phyloP scores from a whole-genome alignment of 306 rosid species.

The Lupinus albus region DNA sequence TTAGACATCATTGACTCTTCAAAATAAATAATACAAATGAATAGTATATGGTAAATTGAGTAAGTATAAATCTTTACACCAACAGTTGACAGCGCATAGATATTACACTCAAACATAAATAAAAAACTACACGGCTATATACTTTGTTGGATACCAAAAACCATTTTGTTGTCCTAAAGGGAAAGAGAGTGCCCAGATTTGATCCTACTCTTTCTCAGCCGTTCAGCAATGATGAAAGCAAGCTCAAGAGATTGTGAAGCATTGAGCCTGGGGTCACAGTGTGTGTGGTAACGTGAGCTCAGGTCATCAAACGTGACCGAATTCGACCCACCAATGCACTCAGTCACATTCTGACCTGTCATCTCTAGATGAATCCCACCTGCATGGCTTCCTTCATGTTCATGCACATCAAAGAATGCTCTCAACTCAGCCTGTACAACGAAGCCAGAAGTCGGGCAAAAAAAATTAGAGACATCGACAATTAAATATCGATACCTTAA shows the following conservation, averaged over 20 bases:
- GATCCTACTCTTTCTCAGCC: slow-evolving; percentile 72
- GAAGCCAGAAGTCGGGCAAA: not conserved
- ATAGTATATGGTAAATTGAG: too few relatives aligned
- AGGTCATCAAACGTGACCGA: slow-evolving; percentile 77
- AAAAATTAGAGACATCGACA: slow-evolving; percentile 10
- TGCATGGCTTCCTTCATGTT: slow-evolving; percentile 87
- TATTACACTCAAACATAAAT: too few relatives aligned
- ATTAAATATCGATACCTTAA: not conserved
- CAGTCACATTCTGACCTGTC: slow-evolving; percentile 92
- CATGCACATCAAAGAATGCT: slow-evolving; percentile 87
- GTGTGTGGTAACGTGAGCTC: slow-evolving; percentile 84
- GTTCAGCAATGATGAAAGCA: slow-evolving; percentile 77
- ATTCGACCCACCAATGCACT: slow-evolving; percentile 88
- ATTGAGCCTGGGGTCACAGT: slow-evolving; percentile 82
- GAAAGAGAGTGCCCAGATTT: slow-evolving; percentile 44
- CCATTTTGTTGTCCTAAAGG: slow-evolving; percentile 45
- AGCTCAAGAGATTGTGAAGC: slow-evolving; percentile 91
- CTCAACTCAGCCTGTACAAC: slow-evolving; percentile 68
- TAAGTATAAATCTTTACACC: too few relatives aligned
- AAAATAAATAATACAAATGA: too few relatives aligned
- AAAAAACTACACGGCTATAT: not conserved
- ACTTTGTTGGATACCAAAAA: not conserved
- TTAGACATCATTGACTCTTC: too few relatives aligned
- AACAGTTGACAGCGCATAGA: too few relatives aligned
- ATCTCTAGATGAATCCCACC: slow-evolving; percentile 89